phyloP scores from a whole-genome alignment of 352 stramenopile genomes.

The Albugo laibachii region DNA sequence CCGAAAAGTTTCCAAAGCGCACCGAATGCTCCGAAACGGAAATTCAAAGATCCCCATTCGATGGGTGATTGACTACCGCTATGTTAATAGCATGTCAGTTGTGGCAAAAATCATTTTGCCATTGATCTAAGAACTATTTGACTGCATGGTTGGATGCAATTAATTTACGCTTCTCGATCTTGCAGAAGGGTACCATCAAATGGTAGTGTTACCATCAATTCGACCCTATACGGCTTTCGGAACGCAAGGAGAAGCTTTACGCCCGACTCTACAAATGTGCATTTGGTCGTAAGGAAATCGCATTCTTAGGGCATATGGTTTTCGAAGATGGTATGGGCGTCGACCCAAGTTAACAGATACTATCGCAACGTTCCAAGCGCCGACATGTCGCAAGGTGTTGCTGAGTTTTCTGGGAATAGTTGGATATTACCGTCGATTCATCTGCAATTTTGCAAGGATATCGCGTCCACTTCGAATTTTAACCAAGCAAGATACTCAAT shows the following conservation, averaged over 20 bases:
- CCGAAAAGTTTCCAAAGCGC: conserved; percentile 2
- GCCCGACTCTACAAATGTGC: conserved; percentile 1
- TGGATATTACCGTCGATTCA: conserved; percentile 11
- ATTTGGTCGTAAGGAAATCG: conserved; percentile 7
- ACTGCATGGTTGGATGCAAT: conserved; percentile 4
- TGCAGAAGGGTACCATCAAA: conserved; percentile 6
- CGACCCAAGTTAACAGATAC: conserved; percentile 2
- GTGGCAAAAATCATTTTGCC: conserved; percentile 9
- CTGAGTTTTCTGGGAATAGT: conserved; percentile 9
- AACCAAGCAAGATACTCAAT: conserved; percentile 1
- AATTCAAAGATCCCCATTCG: conserved; percentile 2
- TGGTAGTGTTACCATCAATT: conserved; percentile 3
- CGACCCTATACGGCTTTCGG: conserved; percentile 3
- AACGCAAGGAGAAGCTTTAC: not conserved
- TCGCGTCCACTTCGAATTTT: conserved; percentile 7
- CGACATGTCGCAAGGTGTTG: conserved; percentile 4
- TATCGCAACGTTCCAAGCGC: conserved; percentile 4
- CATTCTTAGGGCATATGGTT: conserved; percentile 15
- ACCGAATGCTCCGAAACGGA: conserved; percentile 3
- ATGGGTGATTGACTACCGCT: conserved; percentile 7
- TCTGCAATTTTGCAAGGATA: conserved; percentile 6
- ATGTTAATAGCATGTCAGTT: conserved; percentile 7
- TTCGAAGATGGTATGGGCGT: conserved; percentile 7
- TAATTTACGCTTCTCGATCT: conserved; percentile 2
- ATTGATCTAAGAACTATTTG: conserved; percentile 11